Conservation (phyloP, 2,329 filamentous ascomycete species). For the Venturia asperata region DNA sequence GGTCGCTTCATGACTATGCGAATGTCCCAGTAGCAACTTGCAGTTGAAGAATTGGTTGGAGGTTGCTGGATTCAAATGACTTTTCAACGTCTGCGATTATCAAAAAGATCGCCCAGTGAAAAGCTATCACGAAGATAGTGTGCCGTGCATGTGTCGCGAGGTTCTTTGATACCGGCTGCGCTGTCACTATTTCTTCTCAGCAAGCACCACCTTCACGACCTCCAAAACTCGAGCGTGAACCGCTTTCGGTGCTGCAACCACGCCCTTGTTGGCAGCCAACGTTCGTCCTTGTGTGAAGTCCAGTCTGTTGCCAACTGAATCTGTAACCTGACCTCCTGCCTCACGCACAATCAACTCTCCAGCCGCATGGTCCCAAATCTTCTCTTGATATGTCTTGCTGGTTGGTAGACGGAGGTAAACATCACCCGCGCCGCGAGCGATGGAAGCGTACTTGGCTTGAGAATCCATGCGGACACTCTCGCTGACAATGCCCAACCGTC, state of each 20-base stretch:
- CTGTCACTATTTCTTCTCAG: slow-evolving; percentile 33
- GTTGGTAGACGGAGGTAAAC: slow-evolving; percentile 88
- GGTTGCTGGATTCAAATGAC: background rate
- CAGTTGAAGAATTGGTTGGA: background rate
- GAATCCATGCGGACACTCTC: slow-evolving; percentile 95
- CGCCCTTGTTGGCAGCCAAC: slow-evolving; percentile 82
- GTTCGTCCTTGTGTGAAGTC: slow-evolving; percentile 86
- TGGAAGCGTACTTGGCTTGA: slow-evolving; percentile 94
- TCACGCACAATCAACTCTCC: slow-evolving; percentile 92
- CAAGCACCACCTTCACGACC: slow-evolving; percentile 74
- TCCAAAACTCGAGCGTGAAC: slow-evolving; percentile 70
- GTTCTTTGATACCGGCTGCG: background rate
- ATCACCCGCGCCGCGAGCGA: slow-evolving; percentile 88
- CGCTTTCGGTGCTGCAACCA: slow-evolving; percentile 75
- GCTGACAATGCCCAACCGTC: slow-evolving; percentile 76
- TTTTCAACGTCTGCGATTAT: background rate
- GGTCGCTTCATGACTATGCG: background rate
- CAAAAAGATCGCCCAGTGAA: background rate
- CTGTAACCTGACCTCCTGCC: slow-evolving; percentile 85
- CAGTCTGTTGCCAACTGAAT: slow-evolving; percentile 74
- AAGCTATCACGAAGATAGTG: background rate
- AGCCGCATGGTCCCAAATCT: slow-evolving; percentile 99
- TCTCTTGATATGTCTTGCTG: slow-evolving; percentile 85
- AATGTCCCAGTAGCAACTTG: background rate
- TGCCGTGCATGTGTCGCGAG: background rate